Conservation (phyloP, 345 rosid genomes). For the Ceriops tagal region DNA sequence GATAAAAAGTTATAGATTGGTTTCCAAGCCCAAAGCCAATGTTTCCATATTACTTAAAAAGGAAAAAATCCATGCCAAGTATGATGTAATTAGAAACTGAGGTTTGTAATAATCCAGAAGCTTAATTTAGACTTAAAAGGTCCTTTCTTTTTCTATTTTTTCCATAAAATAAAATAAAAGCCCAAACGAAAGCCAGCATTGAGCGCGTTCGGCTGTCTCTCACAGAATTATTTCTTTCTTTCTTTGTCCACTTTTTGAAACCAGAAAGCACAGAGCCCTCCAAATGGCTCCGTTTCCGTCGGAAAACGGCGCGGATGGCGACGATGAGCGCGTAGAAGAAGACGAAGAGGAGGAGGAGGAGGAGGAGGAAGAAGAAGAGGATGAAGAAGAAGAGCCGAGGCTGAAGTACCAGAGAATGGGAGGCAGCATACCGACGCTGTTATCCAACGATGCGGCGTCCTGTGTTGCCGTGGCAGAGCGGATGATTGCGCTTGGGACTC, state of each 20-base stretch:
- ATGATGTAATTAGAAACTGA: no score
- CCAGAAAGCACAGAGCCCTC: slow-evolving; percentile 11
- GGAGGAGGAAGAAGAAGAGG: slow-evolving; percentile 16
- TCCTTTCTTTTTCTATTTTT: no score
- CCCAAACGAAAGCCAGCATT: no score
- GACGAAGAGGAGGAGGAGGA: slow-evolving; percentile 22
- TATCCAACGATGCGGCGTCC: slow-evolving; percentile 88
- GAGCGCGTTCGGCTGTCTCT: background rate
- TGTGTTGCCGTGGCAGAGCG: slow-evolving; percentile 92
- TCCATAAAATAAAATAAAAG: no score
- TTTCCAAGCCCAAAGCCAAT: no score
- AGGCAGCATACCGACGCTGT: slow-evolving; percentile 77
- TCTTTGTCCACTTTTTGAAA: background rate
- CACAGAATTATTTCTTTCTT: background rate
- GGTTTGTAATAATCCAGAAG: no score
- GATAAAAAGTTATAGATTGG: no score
- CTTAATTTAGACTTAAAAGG: no score
- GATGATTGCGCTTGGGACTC: slow-evolving; percentile 97
- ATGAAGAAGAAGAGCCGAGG: slow-evolving; percentile 86
- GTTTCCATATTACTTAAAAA: no score
- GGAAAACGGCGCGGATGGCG: slow-evolving; percentile 91
- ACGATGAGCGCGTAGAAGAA: slow-evolving; percentile 80
- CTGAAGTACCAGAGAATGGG: slow-evolving; percentile 98
- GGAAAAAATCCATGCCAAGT: no score
- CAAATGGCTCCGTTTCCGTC: slow-evolving; percentile 74